Evolutionary conservation across 2,329 filamentous ascomycete species (phyloP).

Genomic region (Lizonia empirigonia): DNA sequence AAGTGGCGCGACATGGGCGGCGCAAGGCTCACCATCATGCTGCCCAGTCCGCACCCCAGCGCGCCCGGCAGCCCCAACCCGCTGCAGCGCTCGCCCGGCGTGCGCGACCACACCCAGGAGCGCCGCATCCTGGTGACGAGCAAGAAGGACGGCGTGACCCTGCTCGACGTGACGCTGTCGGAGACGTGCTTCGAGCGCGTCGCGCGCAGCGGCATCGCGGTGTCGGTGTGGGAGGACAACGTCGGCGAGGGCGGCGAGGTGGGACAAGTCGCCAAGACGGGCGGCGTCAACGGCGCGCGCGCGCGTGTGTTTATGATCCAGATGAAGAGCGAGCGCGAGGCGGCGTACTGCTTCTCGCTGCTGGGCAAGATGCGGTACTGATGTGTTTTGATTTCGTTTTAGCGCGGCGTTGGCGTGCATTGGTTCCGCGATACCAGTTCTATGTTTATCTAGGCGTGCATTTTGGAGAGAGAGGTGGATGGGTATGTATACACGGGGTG

Average conservation of each 20-base stretch:
- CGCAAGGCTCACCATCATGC: conserved; percentile 80
- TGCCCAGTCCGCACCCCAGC: conserved; percentile 65
- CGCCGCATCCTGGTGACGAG: conserved; percentile 83
- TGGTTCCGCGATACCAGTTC: no score
- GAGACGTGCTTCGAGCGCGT: conserved; percentile 85
- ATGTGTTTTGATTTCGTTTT: not conserved
- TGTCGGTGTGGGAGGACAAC: conserved; percentile 80
- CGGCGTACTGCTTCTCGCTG: conserved; percentile 56
- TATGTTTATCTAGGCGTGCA: no score
- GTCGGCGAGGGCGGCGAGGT: conserved; percentile 58
- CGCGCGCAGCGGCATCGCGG: conserved; percentile 82
- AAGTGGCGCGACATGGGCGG: conserved; percentile 94
- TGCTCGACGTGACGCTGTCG: conserved; percentile 83
- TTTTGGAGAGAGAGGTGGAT: no score
- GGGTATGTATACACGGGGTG: no score
- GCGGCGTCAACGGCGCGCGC: conserved; percentile 61
- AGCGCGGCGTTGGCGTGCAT: not conserved
- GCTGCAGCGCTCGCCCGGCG: conserved; percentile 44
- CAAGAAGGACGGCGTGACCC: conserved; percentile 68
- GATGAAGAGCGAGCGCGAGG: conserved; percentile 55
- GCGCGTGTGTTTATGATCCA: conserved; percentile 70
- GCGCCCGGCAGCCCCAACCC: conserved; percentile 38
- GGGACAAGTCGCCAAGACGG: conserved; percentile 63
- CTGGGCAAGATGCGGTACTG: conserved; percentile 58
- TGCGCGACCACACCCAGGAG: conserved; percentile 61